Evolutionary conservation across 768 basidiomycete species (phyloP).

Genomic region (Mycena crocata): DNA sequence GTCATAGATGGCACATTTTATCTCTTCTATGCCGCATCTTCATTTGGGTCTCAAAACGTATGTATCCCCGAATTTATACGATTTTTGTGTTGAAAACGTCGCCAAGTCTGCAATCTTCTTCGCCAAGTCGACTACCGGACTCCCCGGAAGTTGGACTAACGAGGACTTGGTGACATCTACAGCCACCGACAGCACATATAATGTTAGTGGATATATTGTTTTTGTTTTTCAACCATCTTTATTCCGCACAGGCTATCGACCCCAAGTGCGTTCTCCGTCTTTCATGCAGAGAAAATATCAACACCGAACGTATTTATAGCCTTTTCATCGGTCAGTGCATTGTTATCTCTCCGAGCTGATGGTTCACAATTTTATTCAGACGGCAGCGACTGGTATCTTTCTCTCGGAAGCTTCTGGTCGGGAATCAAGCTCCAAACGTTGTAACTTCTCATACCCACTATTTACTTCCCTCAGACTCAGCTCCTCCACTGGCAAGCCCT

Average conservation of each 20-base stretch:
- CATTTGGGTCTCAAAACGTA: slow-evolving; percentile 64
- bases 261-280: slow-evolving; percentile 61
- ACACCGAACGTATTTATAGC: slow-evolving; percentile 30
- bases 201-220: slow-evolving; percentile 42
- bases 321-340: slow-evolving; percentile 44
- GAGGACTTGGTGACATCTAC: slow-evolving; percentile 62
- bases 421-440: slow-evolving; percentile 59
- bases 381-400: slow-evolving; percentile 58
- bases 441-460: too few relatives aligned
- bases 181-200: slow-evolving; percentile 51
- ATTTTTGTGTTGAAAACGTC: background rate
- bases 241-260: slow-evolving; percentile 57
- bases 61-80: background rate
- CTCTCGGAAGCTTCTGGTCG: slow-evolving; percentile 67
- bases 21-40: slow-evolving; percentile 66
- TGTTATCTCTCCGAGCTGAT: background rate
- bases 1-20: slow-evolving; percentile 38
- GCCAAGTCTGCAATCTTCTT: slow-evolving; percentile 64
- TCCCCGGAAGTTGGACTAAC: slow-evolving; percentile 58
- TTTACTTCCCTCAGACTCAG: too few relatives aligned
- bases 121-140: slow-evolving; percentile 62
- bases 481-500: slow-evolving; percentile 55
- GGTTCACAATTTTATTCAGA: slow-evolving; percentile 38
- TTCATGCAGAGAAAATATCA: background rate
- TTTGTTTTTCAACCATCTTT: too few relatives aligned